A percentile compares a stretch with the other conserved stretches of the same genome.
phyloP scores from a whole-genome alignment of 441 rosid species.

The Theobroma grandiflorum region DNA sequence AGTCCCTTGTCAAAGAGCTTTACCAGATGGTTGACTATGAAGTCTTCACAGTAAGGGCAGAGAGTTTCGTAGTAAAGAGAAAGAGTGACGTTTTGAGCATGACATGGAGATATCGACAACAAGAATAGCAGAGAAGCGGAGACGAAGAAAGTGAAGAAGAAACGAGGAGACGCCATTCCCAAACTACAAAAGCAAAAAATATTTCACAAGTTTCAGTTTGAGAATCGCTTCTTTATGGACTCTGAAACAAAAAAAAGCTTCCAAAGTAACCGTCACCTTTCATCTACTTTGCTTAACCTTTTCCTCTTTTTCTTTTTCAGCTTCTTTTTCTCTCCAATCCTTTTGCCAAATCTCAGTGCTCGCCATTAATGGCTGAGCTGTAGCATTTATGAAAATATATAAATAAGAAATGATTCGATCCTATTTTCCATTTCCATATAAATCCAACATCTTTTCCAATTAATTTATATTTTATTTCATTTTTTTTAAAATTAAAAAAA shows the following conservation, averaged over 20 bases:
- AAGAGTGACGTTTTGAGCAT: constrained; percentile 47
- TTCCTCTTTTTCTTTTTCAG: not conserved
- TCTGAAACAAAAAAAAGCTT: not conserved
- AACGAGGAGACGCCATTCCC: constrained; percentile 30
- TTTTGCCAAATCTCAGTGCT: not conserved
- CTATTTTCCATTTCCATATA: too few relatives aligned
- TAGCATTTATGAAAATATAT: too few relatives aligned
- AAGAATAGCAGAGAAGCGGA: constrained; percentile 15
- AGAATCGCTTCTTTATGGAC: constrained; percentile 17
- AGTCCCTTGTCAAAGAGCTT: constrained; percentile 59
- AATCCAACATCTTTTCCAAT: too few relatives aligned
- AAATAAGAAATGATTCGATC: too few relatives aligned
- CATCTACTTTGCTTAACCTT: not conserved
- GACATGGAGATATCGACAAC: constrained; percentile 22
- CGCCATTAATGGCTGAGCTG: too few relatives aligned
- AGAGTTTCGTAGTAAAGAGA: constrained; percentile 76
- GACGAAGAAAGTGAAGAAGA: constrained; percentile 17
- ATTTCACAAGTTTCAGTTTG: not conserved
- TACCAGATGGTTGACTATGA: constrained; percentile 67
- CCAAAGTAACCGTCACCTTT: constrained; percentile 9
- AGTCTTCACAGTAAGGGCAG: constrained; percentile 75
- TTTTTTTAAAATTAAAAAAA: too few relatives aligned
- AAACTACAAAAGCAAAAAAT: not conserved
- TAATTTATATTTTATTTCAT: too few relatives aligned
- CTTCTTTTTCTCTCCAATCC: not conserved